Base-by-base conservation (phyloP, 2,329 filamentous ascomycete genomes). In the Blastomyces gilchristii region DNA sequence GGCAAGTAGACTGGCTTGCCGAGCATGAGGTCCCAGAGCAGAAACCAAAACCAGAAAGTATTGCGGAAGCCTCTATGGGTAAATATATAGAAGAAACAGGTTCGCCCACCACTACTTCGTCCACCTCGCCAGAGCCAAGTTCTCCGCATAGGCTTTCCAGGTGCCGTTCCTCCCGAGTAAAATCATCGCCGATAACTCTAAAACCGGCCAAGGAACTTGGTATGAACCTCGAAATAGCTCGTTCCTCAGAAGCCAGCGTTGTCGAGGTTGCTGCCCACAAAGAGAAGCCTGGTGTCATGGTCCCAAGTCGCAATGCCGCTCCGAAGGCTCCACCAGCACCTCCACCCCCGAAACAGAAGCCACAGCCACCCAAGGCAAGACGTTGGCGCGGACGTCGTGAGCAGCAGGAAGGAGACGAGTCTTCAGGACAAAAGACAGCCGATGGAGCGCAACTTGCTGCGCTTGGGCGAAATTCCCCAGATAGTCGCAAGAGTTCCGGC, bases 231-330 rank as follows among this genome's bases (percentile, higher is more conserved):
- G 83, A 85, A 1, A 80, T 83, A 1, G 84, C 89, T 60, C 83
- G 82, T n/a, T 84, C 83, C 58, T 95, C 90, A 72, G 86, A 82
- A 69, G 79, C 90, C 67, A 92, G 89, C 71, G 87, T 94, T 57
- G 80, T 85, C 43, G 88, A 94, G 69, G 85, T 96, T 52, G 90
- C 91, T 7, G 84, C 85, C 12, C 88, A 91, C 54, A 90, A 83
- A 73, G 90, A 93, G 75, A 91, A 89, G 73, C 90, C 90, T 0
- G 90, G 89, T 0, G 85, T 93, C 28, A 86, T 91, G 69, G 91
- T 90, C 22, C 90, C 90, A 6, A 91, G 89, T 71, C 82, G 87
- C 57, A 76, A 73, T 63, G 71, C 75, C 57, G 85, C 71, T 60
- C 31, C 25, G 16, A 28, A 54, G 3, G 18, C 25, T 34, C 52